Evolutionary conservation across 2,329 filamentous ascomycete genomes (phyloP).

Genomic region (Allantophomopsis cytisporea): DNA sequence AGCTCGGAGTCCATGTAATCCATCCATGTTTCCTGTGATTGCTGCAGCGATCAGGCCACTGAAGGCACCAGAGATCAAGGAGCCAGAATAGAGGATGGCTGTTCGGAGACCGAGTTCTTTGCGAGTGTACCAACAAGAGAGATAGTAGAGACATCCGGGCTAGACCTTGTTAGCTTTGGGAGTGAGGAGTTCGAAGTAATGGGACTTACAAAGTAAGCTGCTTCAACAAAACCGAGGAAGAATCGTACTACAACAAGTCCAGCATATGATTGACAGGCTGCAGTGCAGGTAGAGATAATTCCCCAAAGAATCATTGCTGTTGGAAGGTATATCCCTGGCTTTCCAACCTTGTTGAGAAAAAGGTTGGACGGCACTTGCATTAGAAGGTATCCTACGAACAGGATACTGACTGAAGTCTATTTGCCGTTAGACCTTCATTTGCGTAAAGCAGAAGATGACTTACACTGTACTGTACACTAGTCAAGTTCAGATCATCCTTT

Average conservation of each 20-base stretch:
- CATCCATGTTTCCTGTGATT: slow-evolving; percentile 52
- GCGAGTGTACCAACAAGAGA: slow-evolving; percentile 55
- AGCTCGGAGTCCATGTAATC: slow-evolving; percentile 37
- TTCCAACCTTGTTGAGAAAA: slow-evolving; percentile 31
- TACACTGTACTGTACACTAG: slow-evolving; percentile 23
- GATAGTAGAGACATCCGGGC: slow-evolving; percentile 49
- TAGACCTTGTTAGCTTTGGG: slow-evolving; percentile 6
- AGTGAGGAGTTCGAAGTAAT: slow-evolving; percentile 1
- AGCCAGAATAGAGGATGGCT: slow-evolving; percentile 53
- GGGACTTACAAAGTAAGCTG: slow-evolving; percentile 33
- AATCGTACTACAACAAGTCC: slow-evolving; percentile 31
- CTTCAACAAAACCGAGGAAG: slow-evolving; percentile 38
- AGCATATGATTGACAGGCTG: slow-evolving; percentile 29
- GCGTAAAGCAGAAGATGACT: background rate
- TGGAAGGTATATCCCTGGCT: slow-evolving; percentile 36
- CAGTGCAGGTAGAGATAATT: slow-evolving; percentile 31
- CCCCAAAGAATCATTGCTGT: slow-evolving; percentile 34
- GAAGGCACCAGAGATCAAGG: slow-evolving; percentile 58
- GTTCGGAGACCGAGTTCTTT: slow-evolving; percentile 54
- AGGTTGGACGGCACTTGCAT: slow-evolving; percentile 31
- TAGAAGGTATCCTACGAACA: slow-evolving; percentile 21
- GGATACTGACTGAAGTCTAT: slow-evolving; percentile 24
- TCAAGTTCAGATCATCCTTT: slow-evolving; percentile 25
- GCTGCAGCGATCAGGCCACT: slow-evolving; percentile 51
- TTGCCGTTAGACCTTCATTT: background rate